These are phyloP conservation scores for Aspergillus haitiensis DNA, from an alignment of 495 filamentous ascomycete genomes.

Conservation along the genomic window DNA sequence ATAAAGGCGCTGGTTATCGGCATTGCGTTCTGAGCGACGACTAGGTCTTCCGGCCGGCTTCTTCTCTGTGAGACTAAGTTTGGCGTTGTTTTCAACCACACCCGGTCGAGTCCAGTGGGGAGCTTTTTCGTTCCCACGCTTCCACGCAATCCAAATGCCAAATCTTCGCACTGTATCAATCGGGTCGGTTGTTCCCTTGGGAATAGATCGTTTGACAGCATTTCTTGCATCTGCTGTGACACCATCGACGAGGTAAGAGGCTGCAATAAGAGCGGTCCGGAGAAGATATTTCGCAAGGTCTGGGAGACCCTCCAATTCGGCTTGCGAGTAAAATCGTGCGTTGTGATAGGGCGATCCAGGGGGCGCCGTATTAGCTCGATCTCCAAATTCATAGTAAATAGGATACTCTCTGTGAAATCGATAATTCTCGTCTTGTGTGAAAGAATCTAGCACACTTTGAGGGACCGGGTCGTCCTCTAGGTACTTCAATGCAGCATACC, in stretches of 20 bases:
- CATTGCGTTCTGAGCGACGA: constrained; percentile 47
- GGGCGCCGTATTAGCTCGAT: constrained; percentile 50
- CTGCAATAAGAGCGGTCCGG: constrained; percentile 66
- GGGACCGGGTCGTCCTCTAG: constrained; percentile 68
- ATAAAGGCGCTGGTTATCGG: constrained; percentile 47
- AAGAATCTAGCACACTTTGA: constrained; percentile 52
- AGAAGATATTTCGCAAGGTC: constrained; percentile 65
- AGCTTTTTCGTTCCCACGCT: constrained; percentile 67
- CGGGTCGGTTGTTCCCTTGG: constrained; percentile 62
- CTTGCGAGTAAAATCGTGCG: constrained; percentile 64
- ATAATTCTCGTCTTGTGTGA: constrained; percentile 54
- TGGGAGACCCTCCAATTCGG: constrained; percentile 66
- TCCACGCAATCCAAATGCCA: constrained; percentile 73
- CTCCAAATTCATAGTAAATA: constrained; percentile 59
- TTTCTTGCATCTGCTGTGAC: constrained; percentile 56
- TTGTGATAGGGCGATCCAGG: constrained; percentile 53
- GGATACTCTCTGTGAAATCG: constrained; percentile 56
- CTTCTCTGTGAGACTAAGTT: constrained; percentile 45
- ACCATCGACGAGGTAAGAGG: constrained; percentile 61
- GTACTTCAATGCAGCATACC: constrained; percentile 68
- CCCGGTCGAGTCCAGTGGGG: constrained; percentile 64
- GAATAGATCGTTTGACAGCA: constrained; percentile 64
- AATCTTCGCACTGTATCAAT: constrained; percentile 61
- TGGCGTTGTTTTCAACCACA: constrained; percentile 46
- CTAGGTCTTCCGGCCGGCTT: constrained; percentile 46